Evolutionary conservation across 2,329 filamentous ascomycete species (phyloP).

Genomic region (Stachybotrys elegans): DNA sequence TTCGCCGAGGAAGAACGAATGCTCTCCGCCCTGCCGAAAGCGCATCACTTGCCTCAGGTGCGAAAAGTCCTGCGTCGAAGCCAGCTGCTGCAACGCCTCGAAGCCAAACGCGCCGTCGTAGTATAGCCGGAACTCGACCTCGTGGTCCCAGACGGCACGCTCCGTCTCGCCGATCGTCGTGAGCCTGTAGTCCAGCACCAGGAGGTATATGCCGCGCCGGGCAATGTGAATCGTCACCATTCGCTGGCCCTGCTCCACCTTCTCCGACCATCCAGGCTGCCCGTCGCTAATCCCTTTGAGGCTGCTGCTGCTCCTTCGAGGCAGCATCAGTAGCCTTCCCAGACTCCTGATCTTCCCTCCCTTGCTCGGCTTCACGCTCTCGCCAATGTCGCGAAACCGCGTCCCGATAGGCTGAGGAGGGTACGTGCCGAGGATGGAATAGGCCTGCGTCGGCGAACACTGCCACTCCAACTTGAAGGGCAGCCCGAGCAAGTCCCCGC

Average conservation of each 20-base stretch:
- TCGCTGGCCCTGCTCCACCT: not conserved
- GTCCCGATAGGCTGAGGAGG: not conserved
- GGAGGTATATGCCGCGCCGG: not conserved
- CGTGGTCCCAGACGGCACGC: not conserved
- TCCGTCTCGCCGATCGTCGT: not conserved
- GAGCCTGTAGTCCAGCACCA: not conserved
- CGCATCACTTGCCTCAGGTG: not conserved
- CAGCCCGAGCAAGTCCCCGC: not conserved
- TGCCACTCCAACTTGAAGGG: not conserved
- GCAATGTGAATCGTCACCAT: not conserved
- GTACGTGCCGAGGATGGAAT: not conserved
- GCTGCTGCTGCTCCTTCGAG: not conserved
- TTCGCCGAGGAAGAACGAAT: not conserved
- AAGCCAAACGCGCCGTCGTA: not conserved
- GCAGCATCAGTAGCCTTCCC: not conserved
- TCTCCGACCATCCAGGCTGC: not conserved
- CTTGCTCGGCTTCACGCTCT: not conserved
- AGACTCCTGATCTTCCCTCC: not conserved
- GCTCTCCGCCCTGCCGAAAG: not conserved
- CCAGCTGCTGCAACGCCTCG: not conserved
- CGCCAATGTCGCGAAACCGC: not conserved
- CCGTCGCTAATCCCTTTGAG: too few species aligned
- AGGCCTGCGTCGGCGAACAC: not conserved
- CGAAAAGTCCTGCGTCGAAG: not conserved
- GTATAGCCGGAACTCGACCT: not conserved